Conservation (phyloP, 2,329 filamentous ascomycete genomes). For the Colletotrichum paranaense region DNA sequence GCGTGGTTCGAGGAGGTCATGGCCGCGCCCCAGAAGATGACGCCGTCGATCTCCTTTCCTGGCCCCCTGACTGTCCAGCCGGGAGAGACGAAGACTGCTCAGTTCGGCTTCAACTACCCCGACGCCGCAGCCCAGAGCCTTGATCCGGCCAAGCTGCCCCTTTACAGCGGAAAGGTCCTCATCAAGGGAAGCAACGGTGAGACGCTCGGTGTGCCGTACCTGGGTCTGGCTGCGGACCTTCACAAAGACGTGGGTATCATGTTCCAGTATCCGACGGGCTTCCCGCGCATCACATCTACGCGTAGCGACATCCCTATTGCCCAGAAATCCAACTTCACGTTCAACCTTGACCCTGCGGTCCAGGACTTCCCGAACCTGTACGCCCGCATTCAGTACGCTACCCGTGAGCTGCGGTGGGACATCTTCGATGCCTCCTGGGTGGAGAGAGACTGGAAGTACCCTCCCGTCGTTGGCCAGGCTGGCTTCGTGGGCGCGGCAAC, state of each 20-base stretch:
- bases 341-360: conserved; percentile 38
- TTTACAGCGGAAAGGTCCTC: conserved; percentile 49
- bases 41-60: conserved; percentile 10
- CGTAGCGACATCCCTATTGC: conserved; percentile 19
- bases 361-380: conserved; percentile 43
- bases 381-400: conserved; percentile 38
- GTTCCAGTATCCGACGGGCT: conserved; percentile 30
- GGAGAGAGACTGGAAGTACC: conserved; percentile 55
- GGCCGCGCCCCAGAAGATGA: conserved; percentile 17
- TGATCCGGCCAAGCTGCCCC: conserved; percentile 41
- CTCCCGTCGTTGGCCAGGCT: conserved; percentile 48
- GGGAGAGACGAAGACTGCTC: conserved; percentile 15
- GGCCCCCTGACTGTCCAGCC: conserved; percentile 14
- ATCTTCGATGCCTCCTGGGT: conserved; percentile 53
- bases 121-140: conserved; percentile 6
- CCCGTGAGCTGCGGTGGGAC: conserved; percentile 43
- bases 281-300: conserved; percentile 25
- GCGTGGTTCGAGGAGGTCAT: conserved; percentile 25
- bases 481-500: conserved; percentile 57
- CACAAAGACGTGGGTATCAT: conserved; percentile 23
- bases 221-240: conserved; percentile 37
- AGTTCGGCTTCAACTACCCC: conserved; percentile 29
- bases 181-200: conserved; percentile 46
- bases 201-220: conserved; percentile 47
- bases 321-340: conserved; percentile 42